These are phyloP conservation scores for Asterella californica DNA, from an alignment of 225 moss, liverwort and hornwort genomes.

Conservation along the genomic window DNA sequence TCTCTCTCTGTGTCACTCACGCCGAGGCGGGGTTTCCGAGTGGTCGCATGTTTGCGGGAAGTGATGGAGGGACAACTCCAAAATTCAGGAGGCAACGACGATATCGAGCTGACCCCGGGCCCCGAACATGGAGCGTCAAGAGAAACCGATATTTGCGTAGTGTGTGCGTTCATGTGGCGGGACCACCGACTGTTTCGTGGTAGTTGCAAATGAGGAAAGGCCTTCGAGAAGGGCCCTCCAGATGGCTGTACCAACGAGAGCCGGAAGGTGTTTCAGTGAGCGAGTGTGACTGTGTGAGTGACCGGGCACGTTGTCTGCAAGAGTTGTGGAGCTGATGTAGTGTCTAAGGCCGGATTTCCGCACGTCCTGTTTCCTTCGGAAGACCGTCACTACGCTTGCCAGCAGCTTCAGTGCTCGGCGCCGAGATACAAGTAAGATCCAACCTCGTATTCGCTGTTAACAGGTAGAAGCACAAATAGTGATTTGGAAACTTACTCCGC, in stretches of 20 bases:
- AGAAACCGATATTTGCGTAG: neutral
- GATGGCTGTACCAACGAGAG: neutral
- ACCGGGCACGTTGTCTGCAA: neutral
- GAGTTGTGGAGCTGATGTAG: neutral
- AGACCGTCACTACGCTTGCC: too few relatives aligned
- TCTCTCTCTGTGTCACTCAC: too few relatives aligned
- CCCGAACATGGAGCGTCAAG: neutral
- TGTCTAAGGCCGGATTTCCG: too few relatives aligned
- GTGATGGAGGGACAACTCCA: too few relatives aligned
- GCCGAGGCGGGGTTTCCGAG: neutral
- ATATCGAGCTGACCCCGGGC: too few relatives aligned
- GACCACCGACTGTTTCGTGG: neutral
- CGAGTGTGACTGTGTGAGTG: neutral
- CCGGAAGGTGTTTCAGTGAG: neutral
- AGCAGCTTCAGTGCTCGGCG: too few relatives aligned
- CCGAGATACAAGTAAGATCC: too few relatives aligned
- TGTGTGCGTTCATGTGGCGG: neutral
- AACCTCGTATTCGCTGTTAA: too few relatives aligned
- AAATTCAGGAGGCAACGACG: too few relatives aligned
- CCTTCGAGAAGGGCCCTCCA: too few relatives aligned
- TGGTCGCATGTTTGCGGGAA: conserved; percentile 6
- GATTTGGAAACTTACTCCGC: too few relatives aligned
- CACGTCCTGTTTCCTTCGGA: neutral
- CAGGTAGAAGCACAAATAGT: too few relatives aligned
- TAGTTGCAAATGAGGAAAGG: neutral